Evolutionary conservation across 2,329 filamentous ascomycete genomes (phyloP), one percentile per base, ranked within the genome.

Genomic region (Colletotrichum sp.): DNA sequence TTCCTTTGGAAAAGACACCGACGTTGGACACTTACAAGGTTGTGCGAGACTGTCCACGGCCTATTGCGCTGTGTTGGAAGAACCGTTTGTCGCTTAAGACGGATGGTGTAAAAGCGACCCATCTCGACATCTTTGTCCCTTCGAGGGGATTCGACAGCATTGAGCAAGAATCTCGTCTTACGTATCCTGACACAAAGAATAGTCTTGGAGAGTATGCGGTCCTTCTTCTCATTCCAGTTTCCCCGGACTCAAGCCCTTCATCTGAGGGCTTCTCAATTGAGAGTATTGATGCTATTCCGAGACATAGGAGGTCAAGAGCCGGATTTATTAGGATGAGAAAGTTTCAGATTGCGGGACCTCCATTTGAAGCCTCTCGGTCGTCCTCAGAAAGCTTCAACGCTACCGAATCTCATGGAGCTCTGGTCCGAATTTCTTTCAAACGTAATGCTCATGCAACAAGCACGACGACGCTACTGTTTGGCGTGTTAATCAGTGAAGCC

Each of bases 61-160:
- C 70, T 6, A 73, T 69, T 12, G 26, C 59, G 6, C 6, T 76
- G 1, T 64, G 44, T 2, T 73, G 73, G 64, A 65, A 44, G 24
- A 60, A 13, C 2, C 26, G 32, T 3, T 5, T 5, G 8, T 18
- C 44, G 3, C 9, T 73, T 3, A 44, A n/a, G 8, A 16, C 24
- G 1, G 70, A 64, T 8, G 60, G 65, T 21, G 26, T 76, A 18
- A 44, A 59, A 9, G 55, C 30, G 4, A 34, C 63, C 5, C 30
- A 44, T n/a, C 69, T 26, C 15, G 32, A 73, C 18, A 73, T 73
- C 1, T 76, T 76, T 16, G 70, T 76, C 3, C 73, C 73, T 28
- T 76, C 73, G 12, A 72, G 71, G 18, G 64, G 8, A 1, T n/a
- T 18, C 5, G 70, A 71, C 1, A 49, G 44, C 18, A 32, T 32